Base-by-base conservation (phyloP, 116 monocot species). In the Posidonia oceanica region DNA sequence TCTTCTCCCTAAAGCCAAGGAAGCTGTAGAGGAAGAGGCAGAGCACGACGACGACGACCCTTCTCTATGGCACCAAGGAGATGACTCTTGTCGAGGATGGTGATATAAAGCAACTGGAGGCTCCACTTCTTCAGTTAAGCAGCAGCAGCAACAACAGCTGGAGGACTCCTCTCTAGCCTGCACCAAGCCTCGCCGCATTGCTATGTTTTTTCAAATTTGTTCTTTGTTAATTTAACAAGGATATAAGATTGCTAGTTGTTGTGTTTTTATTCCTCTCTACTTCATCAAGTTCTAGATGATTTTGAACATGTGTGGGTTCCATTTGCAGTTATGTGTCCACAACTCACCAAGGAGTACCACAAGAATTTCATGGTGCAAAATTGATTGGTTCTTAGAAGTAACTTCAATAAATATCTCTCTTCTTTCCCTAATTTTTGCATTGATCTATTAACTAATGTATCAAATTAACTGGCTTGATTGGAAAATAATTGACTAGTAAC, bases 311-410 rank as follows among this genome's bases (percentile, higher is more conserved):
- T 29, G 13, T 48, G 29, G 12, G 56, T 16, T 36, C 21, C 56
- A 7, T 61, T 60, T 61, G 36, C 82, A 94, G 94, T 1, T 96
- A 96, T 74, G 91, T 96, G 52, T 96, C 96, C 54, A 94, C 91
- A 16, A 94, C 78, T 23, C 83, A 90, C 23, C 80, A 85, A 75
- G 88, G 88, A 73, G 83, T 84, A 17, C 93, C 93, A 72, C 76
- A 87, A 73, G 97, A 98, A 76, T 98, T 98, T 59, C 63, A 90
- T 73, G 92, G 97, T 59, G 97, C 97, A 64, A 92, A 92, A 79
- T 53, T 89, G 59, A 85, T 98, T 74, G 97, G 97, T 75, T 98
- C 92, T 6, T 83, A 86, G 85, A 98, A 93, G 97, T 91, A 86
- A 63, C 59, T 51, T 20, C 67, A 51, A 3, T 41, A n/a, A 12